Base-by-base conservation (phyloP, 768 basidiomycete species). In the Mycena polygramma region DNA sequence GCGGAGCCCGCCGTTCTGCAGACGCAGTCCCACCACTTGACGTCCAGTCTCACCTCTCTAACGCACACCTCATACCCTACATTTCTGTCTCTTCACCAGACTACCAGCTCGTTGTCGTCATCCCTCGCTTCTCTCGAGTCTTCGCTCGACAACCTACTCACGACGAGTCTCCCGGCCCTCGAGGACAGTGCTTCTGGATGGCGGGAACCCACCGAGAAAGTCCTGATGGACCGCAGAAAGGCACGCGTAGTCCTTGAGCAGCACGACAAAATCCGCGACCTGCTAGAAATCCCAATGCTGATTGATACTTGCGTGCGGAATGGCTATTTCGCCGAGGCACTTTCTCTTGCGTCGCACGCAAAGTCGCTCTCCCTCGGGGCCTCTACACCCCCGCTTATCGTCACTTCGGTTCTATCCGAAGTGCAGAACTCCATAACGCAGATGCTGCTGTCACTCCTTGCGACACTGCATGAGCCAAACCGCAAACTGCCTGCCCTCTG, bases 241-340 rank as follows among this genome's bases (percentile, higher is more conserved):
- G 94, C 94, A 0, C 86, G 90, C 39, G 84, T 94, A 58, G 94
- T 99, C n/a, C 88, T 96, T 68, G 97, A 98, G 75, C 94, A 97
- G 75, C 93, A 96, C 77, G 95, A 97, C 79, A 96, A 96, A 80
- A 88, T 99, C 69, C 88, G 93, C 72, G 96, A 98, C 79, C 81
- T 99, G 43, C 89, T 99, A 66, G 96, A 98, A 74, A 88, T 97
- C 57, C 96, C 97, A 11, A 84, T 93, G 59, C 87, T 99, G 37
- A 92, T 98, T 77, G 95, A 97, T 78, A 94, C 95, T 1, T 98
- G 96, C 77, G 93, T 98, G 17, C 89, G 96, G 46, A 96, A 95
- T 75, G 95, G 95, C 9, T 93, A 94, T 80, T 98, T 96, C 82
- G 87, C 91, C 62, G 98, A 99, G 77, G 97, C 96, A 0, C 87